Percentiles rank a stretch among this genome's conserved stretches.
phyloP scores from a whole-genome alignment of 2,329 filamentous ascomycete genomes.

The Teratosphaeria zuluensis region DNA sequence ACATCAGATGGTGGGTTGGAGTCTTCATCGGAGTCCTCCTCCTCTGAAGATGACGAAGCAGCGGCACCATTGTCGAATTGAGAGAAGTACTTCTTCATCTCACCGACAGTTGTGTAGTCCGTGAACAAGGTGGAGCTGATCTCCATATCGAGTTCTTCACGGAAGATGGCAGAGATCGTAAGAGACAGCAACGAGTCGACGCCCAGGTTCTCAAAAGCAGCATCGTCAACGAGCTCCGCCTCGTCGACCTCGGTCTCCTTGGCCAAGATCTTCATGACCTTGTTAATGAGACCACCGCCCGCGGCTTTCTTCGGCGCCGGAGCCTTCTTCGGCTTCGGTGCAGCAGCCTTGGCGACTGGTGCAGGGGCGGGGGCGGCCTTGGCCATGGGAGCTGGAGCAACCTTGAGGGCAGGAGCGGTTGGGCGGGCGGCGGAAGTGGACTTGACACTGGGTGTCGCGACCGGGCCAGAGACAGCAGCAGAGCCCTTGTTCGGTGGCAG shows the following conservation, averaged over 20 bases:
- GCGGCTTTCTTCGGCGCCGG: constrained; percentile 41
- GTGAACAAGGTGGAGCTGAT: constrained; percentile 51
- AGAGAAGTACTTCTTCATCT: constrained; percentile 49
- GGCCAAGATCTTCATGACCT: constrained; percentile 58
- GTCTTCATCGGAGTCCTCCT: constrained; percentile 30
- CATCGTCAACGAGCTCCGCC: constrained; percentile 49
- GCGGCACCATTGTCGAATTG: constrained; percentile 34
- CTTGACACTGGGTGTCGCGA: constrained; percentile 20
- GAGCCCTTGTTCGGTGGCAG: constrained; percentile 48
- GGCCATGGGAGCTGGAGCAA: constrained; percentile 9
- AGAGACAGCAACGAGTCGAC: constrained; percentile 53
- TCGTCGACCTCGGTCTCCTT: constrained; percentile 53
- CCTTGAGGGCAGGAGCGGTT: constrained; percentile 8
- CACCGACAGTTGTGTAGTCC: constrained; percentile 50
- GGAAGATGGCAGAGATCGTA: constrained; percentile 52
- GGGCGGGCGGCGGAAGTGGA: constrained; percentile 6
- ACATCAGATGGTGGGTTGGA: constrained; percentile 32
- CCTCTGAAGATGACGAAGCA: constrained; percentile 16
- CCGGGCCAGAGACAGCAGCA: constrained; percentile 22
- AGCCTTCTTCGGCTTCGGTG: constrained; percentile 32
- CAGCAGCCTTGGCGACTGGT: constrained; percentile 7
- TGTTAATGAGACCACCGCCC: constrained; percentile 36
- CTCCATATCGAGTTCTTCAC: constrained; percentile 51
- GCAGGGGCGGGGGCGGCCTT: constrained; percentile 13
- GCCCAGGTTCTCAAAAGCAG: constrained; percentile 52